Evolutionary conservation across 2,329 filamentous ascomycete species (phyloP).

Genomic region (Hypoxylon sp.): DNA sequence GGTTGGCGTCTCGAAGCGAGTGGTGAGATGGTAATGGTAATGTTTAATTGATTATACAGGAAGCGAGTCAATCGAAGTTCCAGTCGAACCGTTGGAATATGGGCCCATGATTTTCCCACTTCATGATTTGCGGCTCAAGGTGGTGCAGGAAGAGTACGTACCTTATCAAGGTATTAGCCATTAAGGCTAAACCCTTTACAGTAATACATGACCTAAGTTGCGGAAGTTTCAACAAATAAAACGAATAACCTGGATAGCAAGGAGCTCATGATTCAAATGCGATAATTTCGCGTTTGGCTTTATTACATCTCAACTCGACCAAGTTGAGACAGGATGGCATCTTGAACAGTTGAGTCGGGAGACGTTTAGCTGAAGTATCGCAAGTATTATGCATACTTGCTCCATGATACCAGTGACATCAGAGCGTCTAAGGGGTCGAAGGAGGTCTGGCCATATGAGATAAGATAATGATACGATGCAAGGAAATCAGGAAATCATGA

Average conservation of each 20-base stretch:
- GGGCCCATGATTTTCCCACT: not conserved
- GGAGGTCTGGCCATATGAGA: slow-evolving; percentile 6
- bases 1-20: slow-evolving; percentile 8
- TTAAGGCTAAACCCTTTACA: not conserved
- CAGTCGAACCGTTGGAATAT: not conserved
- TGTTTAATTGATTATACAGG: slow-evolving; percentile 6
- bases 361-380: not conserved
- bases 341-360: not conserved
- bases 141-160: slow-evolving; percentile 1
- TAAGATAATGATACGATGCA: slow-evolving; percentile 6
- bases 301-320: not conserved
- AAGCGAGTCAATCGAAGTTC: not conserved
- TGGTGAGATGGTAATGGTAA: not conserved
- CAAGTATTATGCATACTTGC: not conserved
- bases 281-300: not conserved
- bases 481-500: slow-evolving; percentile 15
- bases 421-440: not conserved
- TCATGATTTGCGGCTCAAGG: not conserved
- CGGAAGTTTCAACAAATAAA: not conserved
- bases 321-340: not conserved
- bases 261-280: not conserved
- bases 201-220: not conserved
- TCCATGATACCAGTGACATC: not conserved
- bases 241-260: not conserved
- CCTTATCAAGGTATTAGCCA: not conserved